Base-by-base conservation (phyloP, 2,329 filamentous ascomycete species). In the Exophiala sp. region DNA sequence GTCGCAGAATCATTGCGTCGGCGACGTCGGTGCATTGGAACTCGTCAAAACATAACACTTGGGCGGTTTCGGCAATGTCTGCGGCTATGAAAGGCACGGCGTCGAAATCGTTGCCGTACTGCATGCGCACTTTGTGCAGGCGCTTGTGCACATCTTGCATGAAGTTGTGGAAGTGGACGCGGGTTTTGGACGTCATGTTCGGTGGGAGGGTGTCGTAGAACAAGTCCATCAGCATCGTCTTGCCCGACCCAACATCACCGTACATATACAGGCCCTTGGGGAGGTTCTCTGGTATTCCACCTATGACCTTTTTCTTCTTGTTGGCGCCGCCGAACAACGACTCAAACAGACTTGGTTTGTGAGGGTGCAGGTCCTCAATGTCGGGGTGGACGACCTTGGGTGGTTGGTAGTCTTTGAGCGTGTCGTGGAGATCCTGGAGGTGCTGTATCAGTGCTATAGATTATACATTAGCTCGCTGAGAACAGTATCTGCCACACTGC, bases 161-260 rank as follows among this genome's bases (percentile, higher is more conserved):
- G 77, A 99, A 99, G 71, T 96, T 96, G 77, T 97, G 91, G 73
- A 99, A 99, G 75, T 99, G 94, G 66, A 99, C 96, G 44, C 94
- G 82, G 43, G 87, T 95, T 75, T 96, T 96, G 32, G 84, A 83
- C 53, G 78, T 81, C 61, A 97, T 91, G 55, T 87, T 86, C 12
- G 76, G 70, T 0, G 94, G 94, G 18, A 97, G 76, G 0, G 92
- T 96, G 61, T 97, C 91, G 75, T 91, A 96, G 71, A 97, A 96
- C 46, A 99, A 78, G 69, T 99, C 92, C 94, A 99, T 99, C 68
- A 99, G 78, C 94, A 99, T 99, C 2, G 94, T 99, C 79, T 99
- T 99, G 58, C 94, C 94, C 65, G 90, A 95, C 38, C 94, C 94
- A 2, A 99, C 94, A 69, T 99, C 94, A 54, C 94, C 94, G 66